Base-by-base conservation (phyloP, 257 asterid genomes). In the Catharanthus roseus region DNA sequence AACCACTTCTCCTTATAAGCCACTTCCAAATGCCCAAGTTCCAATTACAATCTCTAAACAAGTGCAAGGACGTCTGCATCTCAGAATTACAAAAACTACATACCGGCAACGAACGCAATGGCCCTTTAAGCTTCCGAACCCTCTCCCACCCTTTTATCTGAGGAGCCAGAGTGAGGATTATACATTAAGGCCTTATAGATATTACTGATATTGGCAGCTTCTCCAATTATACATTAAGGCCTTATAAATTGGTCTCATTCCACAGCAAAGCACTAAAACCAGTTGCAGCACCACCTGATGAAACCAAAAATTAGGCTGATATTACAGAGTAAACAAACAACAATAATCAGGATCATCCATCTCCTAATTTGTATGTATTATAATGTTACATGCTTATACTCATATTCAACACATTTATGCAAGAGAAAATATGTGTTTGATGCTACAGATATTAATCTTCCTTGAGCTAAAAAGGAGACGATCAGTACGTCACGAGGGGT, bases 401-500 rank as follows among this genome's bases (percentile, higher is more conserved):
- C 63, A 57, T 34, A 1, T 62, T 62, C 18, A 10, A 19, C 23
- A 34, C 28, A 62, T 19, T 61, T 62, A 62, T 34, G 26, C 12
- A 15, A 47, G 28, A 10, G 21, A 19, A 3, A 21, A 62, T 19
- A 62, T 21, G 0, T 45, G n/a, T 19, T 42, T 19, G 16, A 11
- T 33, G 19, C 19, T 15, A 7, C 0, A 34, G 26, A 38, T 7
- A 7, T 34, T 19, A 18, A 16, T 62, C 67, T 34, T 62, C 67
- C 69, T 60, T 58, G 55, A 61, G 57, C 29, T 16, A 47, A n/a
- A n/a, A n/a, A 61, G 38, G 44, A 66, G 34, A 65, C 74, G 2
- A 75, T 86, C 85, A 90, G 82, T 72, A 86, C 24, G 92, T 85
- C 86, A 86, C 82, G 5, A 89, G 88, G 50, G 91, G 93, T 15